These are phyloP conservation scores for Erodium texanum DNA, from an alignment of 441 rosid species.

Conservation along the genomic window DNA sequence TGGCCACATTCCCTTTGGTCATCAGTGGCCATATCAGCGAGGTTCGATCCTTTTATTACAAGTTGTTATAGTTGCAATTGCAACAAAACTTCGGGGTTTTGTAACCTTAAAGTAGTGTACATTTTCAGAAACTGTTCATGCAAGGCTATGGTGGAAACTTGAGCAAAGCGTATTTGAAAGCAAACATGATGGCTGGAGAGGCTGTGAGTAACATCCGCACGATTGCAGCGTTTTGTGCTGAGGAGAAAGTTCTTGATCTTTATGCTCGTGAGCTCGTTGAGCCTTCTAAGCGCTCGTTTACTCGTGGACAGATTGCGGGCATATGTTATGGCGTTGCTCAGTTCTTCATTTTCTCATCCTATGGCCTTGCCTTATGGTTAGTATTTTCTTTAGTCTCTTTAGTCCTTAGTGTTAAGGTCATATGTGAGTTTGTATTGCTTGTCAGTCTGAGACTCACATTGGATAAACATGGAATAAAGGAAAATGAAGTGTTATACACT, in stretches of 20 bases:
- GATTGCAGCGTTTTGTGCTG: constrained; percentile 92
- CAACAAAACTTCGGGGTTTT: not conserved
- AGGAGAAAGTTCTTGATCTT: constrained; percentile 69
- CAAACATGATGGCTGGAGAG: constrained; percentile 90
- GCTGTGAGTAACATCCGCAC: constrained; percentile 55
- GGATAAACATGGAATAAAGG: too few relatives aligned
- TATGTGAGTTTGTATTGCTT: too few relatives aligned
- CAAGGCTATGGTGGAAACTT: constrained; percentile 92
- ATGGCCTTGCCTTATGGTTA: constrained; percentile 96
- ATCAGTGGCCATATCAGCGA: constrained; percentile 95
- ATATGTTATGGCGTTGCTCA: constrained; percentile 93
- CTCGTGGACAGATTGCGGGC: constrained; percentile 99
- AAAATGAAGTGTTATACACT: too few relatives aligned
- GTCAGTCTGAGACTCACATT: too few relatives aligned
- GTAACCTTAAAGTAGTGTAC: not conserved
- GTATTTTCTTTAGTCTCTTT: constrained; percentile 68
- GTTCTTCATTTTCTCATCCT: constrained; percentile 82
- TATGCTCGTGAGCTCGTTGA: constrained; percentile 47
- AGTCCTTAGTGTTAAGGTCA: too few relatives aligned
- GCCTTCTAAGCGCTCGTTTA: constrained; percentile 82
- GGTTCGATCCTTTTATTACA: constrained; percentile 38
- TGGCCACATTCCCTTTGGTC: constrained; percentile 90
- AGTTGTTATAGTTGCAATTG: not conserved
- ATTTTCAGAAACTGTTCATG: constrained; percentile 77
- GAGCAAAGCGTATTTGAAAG: constrained; percentile 84